Base-by-base conservation (phyloP, 805 yeast species). In the Saccharomycopsis synnaedendra region DNA sequence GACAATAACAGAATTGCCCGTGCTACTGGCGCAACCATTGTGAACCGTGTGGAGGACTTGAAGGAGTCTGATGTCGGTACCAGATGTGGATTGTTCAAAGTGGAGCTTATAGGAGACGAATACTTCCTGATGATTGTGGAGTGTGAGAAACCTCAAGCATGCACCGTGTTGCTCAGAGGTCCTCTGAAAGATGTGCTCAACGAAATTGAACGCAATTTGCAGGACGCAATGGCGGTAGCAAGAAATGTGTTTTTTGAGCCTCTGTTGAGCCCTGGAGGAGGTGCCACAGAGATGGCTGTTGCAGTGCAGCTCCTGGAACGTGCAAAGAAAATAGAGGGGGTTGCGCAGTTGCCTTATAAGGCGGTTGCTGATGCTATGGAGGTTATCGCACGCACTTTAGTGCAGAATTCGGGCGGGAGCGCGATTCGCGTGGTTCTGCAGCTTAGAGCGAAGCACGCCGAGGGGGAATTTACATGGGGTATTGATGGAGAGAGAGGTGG, bases 201-300 rank as follows among this genome's bases (percentile, higher is more conserved):
- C 66, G 99, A 93, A 72, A 80, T 93, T 59, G 98, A 93, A 62
- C 81, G 99, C 63, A 93, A 93, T 64, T 73, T 93, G 62, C 97
- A 93, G 63, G 99, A 93, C 66, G 98, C 99, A 41, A 85, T 93
- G 95, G 90, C 96, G 3, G 98, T 93, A 42, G 81, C 97, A 19
- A 79, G 96, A 65, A 93, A 93, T 61, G 96, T 93, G 35, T 75
- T 87, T 73, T 80, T 90, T 57, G 95, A 90, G 64, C 98, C 99
- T 45, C 78, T 89, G 39, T 75, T 93, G 61, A 76, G 96, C 2
- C 99, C 99, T 44, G 99, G 99, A 59, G 99, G 98, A 52, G 98
- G 99, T 58, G 98, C 99, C 46, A 90, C 97, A 32, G 98, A 93
- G 69, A 93, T 93, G 97, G 97, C 97, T 3, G 88, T 93, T 38